These are phyloP conservation scores for Aspergillus sp. DNA, from an alignment of 2,329 filamentous ascomycete genomes.

Conservation along the genomic window DNA sequence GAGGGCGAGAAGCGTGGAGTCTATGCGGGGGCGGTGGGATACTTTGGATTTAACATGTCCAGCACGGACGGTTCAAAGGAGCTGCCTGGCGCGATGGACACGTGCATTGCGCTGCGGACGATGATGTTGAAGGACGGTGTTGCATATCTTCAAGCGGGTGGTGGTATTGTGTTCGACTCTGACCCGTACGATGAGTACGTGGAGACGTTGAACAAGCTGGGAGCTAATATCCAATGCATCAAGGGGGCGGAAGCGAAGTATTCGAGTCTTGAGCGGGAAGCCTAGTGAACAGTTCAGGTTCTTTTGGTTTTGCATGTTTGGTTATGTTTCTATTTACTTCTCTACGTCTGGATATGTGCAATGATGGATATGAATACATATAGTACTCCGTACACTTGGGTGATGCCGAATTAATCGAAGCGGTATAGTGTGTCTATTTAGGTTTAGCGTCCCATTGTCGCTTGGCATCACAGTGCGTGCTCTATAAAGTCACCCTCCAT, in stretches of 20 bases:
- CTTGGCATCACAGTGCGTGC: no score
- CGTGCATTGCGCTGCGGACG: conserved; percentile 72
- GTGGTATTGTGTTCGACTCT: conserved; percentile 91
- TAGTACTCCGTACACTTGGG: neutral
- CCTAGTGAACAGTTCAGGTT: neutral
- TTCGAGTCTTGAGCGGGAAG: conserved; percentile 35
- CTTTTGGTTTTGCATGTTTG: neutral
- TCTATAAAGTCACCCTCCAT: no score
- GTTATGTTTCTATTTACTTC: neutral
- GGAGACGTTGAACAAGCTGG: conserved; percentile 95
- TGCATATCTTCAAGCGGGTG: conserved; percentile 79
- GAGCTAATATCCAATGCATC: conserved; percentile 84
- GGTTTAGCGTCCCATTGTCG: no score
- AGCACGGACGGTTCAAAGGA: conserved; percentile 54
- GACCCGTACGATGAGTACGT: conserved; percentile 87
- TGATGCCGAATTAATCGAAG: no score
- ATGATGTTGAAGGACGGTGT: conserved; percentile 91
- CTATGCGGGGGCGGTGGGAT: conserved; percentile 93
- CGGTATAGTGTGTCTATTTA: no score
- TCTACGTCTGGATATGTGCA: neutral
- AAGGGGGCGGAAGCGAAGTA: conserved; percentile 70
- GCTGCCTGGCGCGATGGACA: conserved; percentile 84
- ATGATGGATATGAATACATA: neutral
- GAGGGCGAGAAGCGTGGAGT: conserved; percentile 91
- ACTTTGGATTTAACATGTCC: conserved; percentile 81